Base-by-base conservation (phyloP, 2,329 filamentous ascomycete genomes). In the Zasmidium angulare region DNA sequence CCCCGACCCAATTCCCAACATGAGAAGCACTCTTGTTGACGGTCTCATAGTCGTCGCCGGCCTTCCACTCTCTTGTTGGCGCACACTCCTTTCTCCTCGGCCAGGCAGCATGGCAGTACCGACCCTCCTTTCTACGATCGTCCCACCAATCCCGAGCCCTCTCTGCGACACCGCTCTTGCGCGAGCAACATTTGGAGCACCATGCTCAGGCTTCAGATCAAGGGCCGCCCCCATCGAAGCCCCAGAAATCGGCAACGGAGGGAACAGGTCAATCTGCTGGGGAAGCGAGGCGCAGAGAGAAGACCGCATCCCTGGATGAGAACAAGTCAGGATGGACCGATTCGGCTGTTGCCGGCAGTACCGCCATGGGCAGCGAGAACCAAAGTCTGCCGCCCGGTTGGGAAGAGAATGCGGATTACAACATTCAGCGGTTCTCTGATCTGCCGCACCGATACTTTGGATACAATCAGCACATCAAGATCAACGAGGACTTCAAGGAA, bases 401-500 rank as follows among this genome's bases (percentile, higher is more conserved):
- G 90, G 90, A 95, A 69, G 86, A 90, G 57, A 85, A 90, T 65
- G 85, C 87, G 14, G 83, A 91, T 65, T 85, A 87, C 61, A 82
- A 86, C 63, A 89, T 58, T 93, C 68, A 85, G 85, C 51, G 84
- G 86, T 62, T 93, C 77, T 86, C 87, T 26, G 83, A 93, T 71
- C 81, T 95, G 21, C 90, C 90, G 1, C 87, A 89, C 66, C 83
- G 84, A 62, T 87, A 90, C 68, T 98, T 98, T 68, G 95, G 95
- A 17, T 88, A 93, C 68, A 99, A 99, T 69, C 95, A 99, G 75
- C 90, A 98, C 77, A 96, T 98, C 81, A 83, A 91, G 61, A 96
- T 98, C 72, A 96, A 98, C 72, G 87, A 91, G 72, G 93, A 98
- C 74, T 95, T 98, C 76, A 97, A 96, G 72, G 90, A 97, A 75